A percentile compares a stretch with the other conserved stretches of the same genome.
phyloP scores from a whole-genome alignment of 2,329 filamentous ascomycete genomes.

The Akanthomyces dipterigenus region DNA sequence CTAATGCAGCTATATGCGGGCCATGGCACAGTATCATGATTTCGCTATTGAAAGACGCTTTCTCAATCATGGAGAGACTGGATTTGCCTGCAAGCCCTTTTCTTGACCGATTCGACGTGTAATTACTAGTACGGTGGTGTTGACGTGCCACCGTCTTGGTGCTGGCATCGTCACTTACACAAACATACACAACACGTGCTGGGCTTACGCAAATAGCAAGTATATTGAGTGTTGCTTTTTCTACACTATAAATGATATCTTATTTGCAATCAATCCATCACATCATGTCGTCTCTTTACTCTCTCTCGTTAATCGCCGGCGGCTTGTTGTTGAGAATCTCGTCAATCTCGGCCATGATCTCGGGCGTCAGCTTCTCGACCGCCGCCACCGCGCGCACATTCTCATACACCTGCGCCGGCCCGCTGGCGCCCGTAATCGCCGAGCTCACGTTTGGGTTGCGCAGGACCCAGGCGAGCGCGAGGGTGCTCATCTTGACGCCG shows the following conservation, averaged over 20 bases:
- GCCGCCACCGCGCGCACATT: constrained; percentile 47
- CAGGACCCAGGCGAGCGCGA: constrained; percentile 57
- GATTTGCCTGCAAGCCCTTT: no score
- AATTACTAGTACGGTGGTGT: no score
- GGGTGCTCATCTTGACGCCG: constrained; percentile 47
- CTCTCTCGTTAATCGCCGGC: constrained; percentile 31
- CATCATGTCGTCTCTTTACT: constrained; percentile 15
- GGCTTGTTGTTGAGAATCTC: constrained; percentile 53
- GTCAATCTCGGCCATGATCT: constrained; percentile 55
- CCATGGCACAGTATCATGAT: no score
- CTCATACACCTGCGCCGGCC: constrained; percentile 52
- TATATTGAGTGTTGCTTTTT: not conserved
- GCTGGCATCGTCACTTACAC: no score
- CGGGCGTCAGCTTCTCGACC: constrained; percentile 50
- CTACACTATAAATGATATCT: not conserved
- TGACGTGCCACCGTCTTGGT: no score
- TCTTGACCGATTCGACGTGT: no score
- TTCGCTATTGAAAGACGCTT: no score
- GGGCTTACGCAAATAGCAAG: not conserved
- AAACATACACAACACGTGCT: no score
- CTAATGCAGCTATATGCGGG: no score
- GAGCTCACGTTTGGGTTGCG: constrained; percentile 55
- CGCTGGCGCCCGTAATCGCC: constrained; percentile 55
- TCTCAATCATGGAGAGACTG: no score
- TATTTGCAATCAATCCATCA: not conserved